Conservation (phyloP, 208 protist genomes). For the Trypanosoma mega region DNA sequence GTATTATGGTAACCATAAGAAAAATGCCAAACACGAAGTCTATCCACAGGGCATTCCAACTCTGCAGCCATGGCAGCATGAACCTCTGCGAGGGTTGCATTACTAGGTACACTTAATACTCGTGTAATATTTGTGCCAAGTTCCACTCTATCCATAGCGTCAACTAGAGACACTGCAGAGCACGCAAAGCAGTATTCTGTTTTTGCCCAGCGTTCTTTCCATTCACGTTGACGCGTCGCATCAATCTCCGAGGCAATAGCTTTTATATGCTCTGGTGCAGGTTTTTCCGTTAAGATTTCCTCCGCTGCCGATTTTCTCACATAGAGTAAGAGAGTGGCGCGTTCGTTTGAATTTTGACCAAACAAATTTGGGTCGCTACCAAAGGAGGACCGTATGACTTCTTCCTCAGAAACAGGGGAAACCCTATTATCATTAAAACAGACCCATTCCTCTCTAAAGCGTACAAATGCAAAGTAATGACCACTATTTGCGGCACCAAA, state of each 20-base stretch:
- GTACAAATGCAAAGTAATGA: constrained; percentile 90
- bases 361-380: constrained; percentile 30
- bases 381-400: constrained; percentile 58
- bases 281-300: constrained; percentile 30
- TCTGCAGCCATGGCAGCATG: constrained; percentile 31
- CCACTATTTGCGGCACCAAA: constrained; percentile 69
- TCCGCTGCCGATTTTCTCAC: constrained; percentile 48
- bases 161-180: constrained; percentile 32
- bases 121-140: constrained; percentile 9
- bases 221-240: constrained; percentile 18
- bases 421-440: constrained; percentile 83
- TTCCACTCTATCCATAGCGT: constrained; percentile 46
- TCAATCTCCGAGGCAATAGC: constrained; percentile 37
- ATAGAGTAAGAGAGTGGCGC: constrained; percentile 71
- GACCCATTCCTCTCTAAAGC: constrained; percentile 58
- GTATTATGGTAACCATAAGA: neutral
- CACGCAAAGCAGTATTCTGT: constrained; percentile 33
- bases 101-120: constrained; percentile 28
- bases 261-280: constrained; percentile 31
- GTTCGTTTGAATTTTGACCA: constrained; percentile 32
- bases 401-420: constrained; percentile 32
- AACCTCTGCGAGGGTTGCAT: constrained; percentile 19
- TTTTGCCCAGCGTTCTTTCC: constrained; percentile 19
- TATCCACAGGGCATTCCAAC: constrained; percentile 24
- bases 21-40: constrained; percentile 36